These are phyloP conservation scores for Papiliotrema terrestris DNA, from an alignment of 1,284 basidiomycete species.

Conservation along the genomic window DNA sequence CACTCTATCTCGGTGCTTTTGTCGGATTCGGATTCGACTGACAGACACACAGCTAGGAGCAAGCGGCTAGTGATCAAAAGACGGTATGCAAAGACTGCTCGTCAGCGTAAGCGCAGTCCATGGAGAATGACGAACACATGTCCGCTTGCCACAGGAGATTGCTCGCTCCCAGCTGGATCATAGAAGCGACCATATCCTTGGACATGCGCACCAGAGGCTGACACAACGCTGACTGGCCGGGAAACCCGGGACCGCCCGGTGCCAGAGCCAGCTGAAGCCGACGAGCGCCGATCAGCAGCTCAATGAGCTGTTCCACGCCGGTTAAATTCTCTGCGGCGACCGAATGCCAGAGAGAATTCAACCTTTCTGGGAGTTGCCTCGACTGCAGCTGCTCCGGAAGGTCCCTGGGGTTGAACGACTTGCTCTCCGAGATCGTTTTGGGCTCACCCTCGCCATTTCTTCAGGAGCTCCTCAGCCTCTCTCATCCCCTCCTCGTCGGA, in stretches of 20 bases:
- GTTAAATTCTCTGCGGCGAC: not conserved
- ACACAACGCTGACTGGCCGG: not conserved
- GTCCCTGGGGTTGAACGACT: not conserved
- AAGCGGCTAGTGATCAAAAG: not conserved
- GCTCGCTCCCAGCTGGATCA: not conserved
- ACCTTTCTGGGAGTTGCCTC: not conserved
- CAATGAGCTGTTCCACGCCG: not conserved
- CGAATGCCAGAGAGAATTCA: not conserved
- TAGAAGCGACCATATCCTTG: not conserved
- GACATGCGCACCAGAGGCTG: not conserved
- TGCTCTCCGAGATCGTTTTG: not conserved
- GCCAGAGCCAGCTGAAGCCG: not conserved
- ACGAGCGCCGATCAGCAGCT: not conserved
- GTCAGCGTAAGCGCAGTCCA: not conserved
- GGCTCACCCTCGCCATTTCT: not conserved
- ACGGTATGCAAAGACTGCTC: not conserved
- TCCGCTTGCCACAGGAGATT: not conserved
- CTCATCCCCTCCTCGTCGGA: not conserved
- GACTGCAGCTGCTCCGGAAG: not conserved
- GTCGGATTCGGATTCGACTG: not conserved
- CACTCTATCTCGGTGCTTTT: not conserved
- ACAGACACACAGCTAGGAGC: not conserved
- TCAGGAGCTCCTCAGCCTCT: not conserved
- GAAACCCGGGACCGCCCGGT: not conserved
- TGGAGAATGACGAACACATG: not conserved